Percentiles rank a stretch among this genome's conserved stretches.
phyloP scores from a whole-genome alignment of 352 stramenopile genomes.

The Pythium apleroticum region DNA sequence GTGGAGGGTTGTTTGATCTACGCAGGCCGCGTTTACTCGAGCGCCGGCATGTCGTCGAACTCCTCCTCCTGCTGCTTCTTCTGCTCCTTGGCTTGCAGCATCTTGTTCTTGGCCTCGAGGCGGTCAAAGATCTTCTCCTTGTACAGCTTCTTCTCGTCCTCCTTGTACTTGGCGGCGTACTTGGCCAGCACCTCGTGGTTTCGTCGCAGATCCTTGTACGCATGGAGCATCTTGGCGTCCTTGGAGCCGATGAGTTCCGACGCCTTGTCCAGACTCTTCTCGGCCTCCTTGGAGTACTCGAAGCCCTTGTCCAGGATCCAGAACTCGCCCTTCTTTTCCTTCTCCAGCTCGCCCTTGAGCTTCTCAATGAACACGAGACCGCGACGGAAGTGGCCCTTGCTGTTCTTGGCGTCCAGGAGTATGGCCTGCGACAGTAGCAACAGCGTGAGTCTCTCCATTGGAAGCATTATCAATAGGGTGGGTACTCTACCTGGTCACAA shows the following conservation, averaged over 20 bases:
- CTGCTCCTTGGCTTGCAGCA: conserved; percentile 66
- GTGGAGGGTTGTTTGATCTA: no score
- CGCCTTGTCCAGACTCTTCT: conserved; percentile 71
- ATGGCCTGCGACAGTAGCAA: conserved; percentile 46
- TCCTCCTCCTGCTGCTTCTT: conserved; percentile 62
- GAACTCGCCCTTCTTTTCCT: conserved; percentile 79
- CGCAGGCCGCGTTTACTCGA: conserved; percentile 45
- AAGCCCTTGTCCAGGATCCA: conserved; percentile 88
- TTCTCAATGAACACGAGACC: conserved; percentile 82
- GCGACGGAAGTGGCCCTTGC: conserved; percentile 81
- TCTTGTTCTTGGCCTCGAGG: conserved; percentile 81
- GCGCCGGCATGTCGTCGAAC: conserved; percentile 82
- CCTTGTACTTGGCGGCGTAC: conserved; percentile 73
- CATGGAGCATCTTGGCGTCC: conserved; percentile 58
- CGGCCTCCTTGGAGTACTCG: conserved; percentile 65
- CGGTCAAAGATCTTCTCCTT: conserved; percentile 89
- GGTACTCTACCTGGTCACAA: conserved; percentile 61
- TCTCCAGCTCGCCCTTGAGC: conserved; percentile 74
- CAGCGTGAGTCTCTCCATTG: not conserved
- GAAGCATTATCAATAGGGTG: not conserved
- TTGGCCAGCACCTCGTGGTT: conserved; percentile 56
- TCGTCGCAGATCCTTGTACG: conserved; percentile 67
- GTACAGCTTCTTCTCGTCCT: conserved; percentile 88
- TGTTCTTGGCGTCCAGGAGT: conserved; percentile 50
- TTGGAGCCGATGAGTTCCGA: conserved; percentile 40